phyloP scores from a whole-genome alignment of 257 asterid genomes.

The Parsonsia alboflavescens region DNA sequence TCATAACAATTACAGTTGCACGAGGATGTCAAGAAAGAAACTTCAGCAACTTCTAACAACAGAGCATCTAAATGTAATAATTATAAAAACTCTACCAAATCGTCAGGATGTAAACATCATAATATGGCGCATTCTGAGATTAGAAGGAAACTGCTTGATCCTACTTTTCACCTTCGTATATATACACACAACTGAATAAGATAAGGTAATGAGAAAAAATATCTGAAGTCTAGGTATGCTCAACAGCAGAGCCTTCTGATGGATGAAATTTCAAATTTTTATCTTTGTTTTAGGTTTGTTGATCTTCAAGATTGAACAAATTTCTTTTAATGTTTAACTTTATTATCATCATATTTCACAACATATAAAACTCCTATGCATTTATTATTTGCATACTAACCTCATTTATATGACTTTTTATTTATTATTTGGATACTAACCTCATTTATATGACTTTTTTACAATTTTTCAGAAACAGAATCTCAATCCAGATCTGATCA shows the following conservation, averaged over 20 bases:
- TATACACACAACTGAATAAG: background rate
- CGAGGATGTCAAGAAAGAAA: background rate
- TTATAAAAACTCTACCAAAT: background rate
- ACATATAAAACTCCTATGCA: background rate
- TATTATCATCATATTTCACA: background rate
- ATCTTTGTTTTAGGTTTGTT: background rate
- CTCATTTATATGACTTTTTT: background rate
- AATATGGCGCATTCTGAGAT: background rate
- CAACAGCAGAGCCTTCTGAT: background rate
- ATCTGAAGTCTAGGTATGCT: background rate
- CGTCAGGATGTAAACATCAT: background rate
- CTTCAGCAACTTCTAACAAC: background rate
- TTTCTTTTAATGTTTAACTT: background rate
- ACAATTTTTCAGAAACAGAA: background rate
- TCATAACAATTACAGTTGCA: background rate
- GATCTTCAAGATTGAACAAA: background rate
- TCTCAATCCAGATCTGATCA: background rate
- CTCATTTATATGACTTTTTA: background rate
- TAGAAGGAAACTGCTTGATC: background rate
- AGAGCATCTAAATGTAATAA: background rate
- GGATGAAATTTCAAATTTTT: background rate
- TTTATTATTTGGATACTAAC: background rate
- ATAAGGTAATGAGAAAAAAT: too few species aligned
- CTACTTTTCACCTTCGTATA: background rate
- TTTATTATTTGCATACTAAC: background rate